These are phyloP conservation scores for Diaporthe amygdali DNA, from an alignment of 2,329 filamentous ascomycete species.

Conservation along the genomic window DNA sequence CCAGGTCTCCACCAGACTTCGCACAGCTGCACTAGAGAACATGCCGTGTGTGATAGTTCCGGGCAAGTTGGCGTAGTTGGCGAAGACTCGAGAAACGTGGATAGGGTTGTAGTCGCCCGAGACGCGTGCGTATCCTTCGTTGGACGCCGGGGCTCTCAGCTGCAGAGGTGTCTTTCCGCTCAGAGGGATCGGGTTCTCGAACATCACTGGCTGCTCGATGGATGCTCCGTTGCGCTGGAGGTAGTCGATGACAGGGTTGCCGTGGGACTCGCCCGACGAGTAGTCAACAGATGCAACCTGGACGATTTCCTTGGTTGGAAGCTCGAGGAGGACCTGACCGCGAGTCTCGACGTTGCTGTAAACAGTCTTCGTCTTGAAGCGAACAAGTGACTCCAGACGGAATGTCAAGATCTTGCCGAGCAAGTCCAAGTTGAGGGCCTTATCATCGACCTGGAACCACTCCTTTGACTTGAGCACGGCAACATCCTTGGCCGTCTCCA, in stretches of 20 bases:
- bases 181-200: constrained; percentile 95
- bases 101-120: constrained; percentile 99
- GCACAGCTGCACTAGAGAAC: constrained; percentile 97
- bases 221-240: constrained; percentile 88
- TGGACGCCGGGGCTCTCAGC: constrained; percentile 90
- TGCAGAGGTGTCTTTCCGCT: constrained; percentile 89
- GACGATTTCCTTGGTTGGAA: constrained; percentile 96
- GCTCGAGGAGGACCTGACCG: constrained; percentile 90
- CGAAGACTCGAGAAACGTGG: constrained; percentile 96
- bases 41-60: constrained; percentile 99
- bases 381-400: constrained; percentile 88
- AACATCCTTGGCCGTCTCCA: constrained; percentile 87
- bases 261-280: constrained; percentile 80
- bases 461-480: constrained; percentile 95
- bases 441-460: constrained; percentile 87
- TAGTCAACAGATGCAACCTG: constrained; percentile 98
- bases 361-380: constrained; percentile 93
- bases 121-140: constrained; percentile 96
- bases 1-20: constrained; percentile 97
- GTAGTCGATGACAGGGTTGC: constrained; percentile 97
- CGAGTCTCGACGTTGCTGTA: constrained; percentile 92
- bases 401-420: constrained; percentile 94
- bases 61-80: constrained; percentile 91
- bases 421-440: constrained; percentile 76
- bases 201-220: constrained; percentile 95